Percentiles rank a stretch among this genome's conserved stretches.
Evolutionary conservation across 2,329 filamentous ascomycete species (phyloP).

Genomic region (Ascochyta pisi): DNA sequence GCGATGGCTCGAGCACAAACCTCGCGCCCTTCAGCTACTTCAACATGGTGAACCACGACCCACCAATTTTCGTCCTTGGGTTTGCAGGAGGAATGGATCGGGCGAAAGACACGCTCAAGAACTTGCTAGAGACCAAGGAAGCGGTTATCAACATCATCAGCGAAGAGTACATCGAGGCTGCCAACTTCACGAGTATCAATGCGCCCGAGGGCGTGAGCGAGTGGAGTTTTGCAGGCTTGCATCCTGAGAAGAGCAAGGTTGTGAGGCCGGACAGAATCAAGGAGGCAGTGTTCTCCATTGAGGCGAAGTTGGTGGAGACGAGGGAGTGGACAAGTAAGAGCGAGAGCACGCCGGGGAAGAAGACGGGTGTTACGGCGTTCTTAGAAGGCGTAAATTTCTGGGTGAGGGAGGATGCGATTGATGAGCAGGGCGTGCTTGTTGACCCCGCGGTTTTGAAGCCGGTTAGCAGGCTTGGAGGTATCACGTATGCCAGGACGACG

Average conservation of each 20-base stretch:
- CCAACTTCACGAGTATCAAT: constrained; percentile 81
- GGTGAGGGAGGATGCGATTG: constrained; percentile 86
- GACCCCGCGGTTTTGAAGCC: constrained; percentile 78
- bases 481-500: constrained; percentile 76
- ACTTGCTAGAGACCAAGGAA: constrained; percentile 74
- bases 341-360: constrained; percentile 70
- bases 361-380: constrained; percentile 75
- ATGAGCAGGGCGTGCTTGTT: constrained; percentile 75
- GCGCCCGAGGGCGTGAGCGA: constrained; percentile 78
- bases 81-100: constrained; percentile 63
- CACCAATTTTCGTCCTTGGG: constrained; percentile 77
- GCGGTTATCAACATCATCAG: constrained; percentile 84
- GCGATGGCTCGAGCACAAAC: constrained; percentile 72
- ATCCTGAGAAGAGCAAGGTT: constrained; percentile 68
- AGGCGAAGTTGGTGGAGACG: constrained; percentile 76
- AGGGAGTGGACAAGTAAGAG: constrained; percentile 77
- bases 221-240: constrained; percentile 80
- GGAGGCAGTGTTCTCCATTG: constrained; percentile 83
- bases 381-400: constrained; percentile 88
- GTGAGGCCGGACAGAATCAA: constrained; percentile 76
- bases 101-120: constrained; percentile 81
- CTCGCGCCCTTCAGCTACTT: constrained; percentile 90
- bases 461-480: constrained; percentile 80
- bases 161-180: constrained; percentile 85
- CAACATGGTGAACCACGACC: constrained; percentile 83